Percentiles rank a stretch among this genome's conserved stretches.
Conservation (phyloP, 2,329 filamentous ascomycete genomes). For the Cercospora berteroae region DNA sequence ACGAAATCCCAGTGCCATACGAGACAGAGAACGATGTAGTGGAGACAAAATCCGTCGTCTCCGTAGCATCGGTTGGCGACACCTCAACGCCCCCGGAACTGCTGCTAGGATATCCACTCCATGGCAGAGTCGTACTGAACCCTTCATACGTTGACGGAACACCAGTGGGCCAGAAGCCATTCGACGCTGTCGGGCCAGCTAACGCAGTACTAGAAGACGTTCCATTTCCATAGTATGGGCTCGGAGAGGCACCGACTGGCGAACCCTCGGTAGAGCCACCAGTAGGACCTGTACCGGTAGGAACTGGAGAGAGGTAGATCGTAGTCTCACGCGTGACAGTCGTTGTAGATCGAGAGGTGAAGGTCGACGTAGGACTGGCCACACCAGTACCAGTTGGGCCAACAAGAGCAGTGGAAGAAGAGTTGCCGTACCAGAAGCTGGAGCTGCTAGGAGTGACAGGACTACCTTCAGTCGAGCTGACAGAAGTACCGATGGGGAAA, state of each 20-base stretch:
- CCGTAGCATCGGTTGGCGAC: not conserved
- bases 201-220: not conserved
- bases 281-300: not conserved
- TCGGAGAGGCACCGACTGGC: not conserved
- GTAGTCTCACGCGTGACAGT: not conserved
- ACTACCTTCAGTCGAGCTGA: not conserved
- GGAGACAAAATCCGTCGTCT: not conserved
- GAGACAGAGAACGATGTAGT: not conserved
- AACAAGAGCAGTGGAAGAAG: not conserved
- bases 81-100: not conserved
- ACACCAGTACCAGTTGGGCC: not conserved
- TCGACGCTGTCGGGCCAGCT: not conserved
- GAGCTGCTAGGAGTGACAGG: not conserved
- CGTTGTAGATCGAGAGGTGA: not conserved
- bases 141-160: not conserved
- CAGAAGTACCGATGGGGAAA: not conserved
- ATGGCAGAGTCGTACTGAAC: not conserved
- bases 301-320: not conserved
- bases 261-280: not conserved
- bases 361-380: not conserved
- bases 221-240: not conserved
- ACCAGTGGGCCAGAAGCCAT: not conserved
- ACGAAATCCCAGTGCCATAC: not conserved
- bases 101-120: not conserved
- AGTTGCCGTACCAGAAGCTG: not conserved